A percentile compares a stretch with the other conserved stretches of the same genome.
Conservation (phyloP, 345 rosid species). For the Salix udensis region DNA sequence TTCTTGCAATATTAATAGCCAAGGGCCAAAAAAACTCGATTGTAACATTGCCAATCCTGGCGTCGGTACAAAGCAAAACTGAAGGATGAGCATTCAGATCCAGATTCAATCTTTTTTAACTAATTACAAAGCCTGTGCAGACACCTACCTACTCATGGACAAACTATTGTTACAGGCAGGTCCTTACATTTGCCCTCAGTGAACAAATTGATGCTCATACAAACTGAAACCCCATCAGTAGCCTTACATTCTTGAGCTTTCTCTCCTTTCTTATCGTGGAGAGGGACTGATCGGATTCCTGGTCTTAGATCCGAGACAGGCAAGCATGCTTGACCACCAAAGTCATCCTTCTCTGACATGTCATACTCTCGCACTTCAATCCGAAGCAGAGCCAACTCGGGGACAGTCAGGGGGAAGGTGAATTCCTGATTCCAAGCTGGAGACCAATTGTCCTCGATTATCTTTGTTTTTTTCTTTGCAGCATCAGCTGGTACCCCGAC, state of each 20-base stretch:
- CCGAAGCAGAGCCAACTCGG: slow-evolving; percentile 28
- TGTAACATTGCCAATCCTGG: slow-evolving; percentile 6
- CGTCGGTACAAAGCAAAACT: slow-evolving; percentile 14
- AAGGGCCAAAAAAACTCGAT: background rate
- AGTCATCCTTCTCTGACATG: slow-evolving; percentile 30
- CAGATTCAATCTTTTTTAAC: background rate
- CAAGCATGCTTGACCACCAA: slow-evolving; percentile 31
- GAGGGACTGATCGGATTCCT: slow-evolving; percentile 30
- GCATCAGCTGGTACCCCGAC: slow-evolving; percentile 25
- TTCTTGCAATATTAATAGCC: slow-evolving; percentile 2
- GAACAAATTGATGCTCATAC: background rate
- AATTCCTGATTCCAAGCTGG: slow-evolving; percentile 30
- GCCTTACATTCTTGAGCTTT: slow-evolving; percentile 24
- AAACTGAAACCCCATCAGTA: slow-evolving; percentile 24
- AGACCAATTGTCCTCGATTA: slow-evolving; percentile 27
- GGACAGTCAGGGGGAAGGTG: slow-evolving; percentile 23
- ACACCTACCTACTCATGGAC: background rate
- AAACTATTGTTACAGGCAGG: background rate
- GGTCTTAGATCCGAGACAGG: slow-evolving; percentile 28
- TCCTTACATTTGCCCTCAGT: background rate
- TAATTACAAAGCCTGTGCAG: background rate
- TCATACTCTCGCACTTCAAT: slow-evolving; percentile 29
- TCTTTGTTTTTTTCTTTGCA: slow-evolving; percentile 20
- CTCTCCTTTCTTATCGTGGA: slow-evolving; percentile 26
- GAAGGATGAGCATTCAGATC: background rate